These are phyloP conservation scores for Globisporangium barbulae DNA, from an alignment of 352 stramenopile genomes.

Conservation along the genomic window DNA sequence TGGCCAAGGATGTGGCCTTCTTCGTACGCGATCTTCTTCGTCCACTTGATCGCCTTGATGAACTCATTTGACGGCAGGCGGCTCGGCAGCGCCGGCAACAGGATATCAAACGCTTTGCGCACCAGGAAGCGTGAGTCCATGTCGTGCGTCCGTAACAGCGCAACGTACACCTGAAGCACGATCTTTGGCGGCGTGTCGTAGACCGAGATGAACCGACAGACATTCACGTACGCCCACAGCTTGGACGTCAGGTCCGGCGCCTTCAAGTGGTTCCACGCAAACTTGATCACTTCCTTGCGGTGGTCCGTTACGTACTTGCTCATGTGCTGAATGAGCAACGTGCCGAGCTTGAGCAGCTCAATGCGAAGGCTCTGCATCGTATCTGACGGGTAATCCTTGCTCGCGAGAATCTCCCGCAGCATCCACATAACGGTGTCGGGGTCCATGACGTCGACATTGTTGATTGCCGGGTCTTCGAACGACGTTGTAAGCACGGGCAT, in stretches of 20 bases:
- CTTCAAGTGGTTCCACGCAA: slow-evolving; percentile 97
- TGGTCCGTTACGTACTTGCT: slow-evolving; percentile 90
- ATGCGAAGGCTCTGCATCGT: slow-evolving; percentile 82
- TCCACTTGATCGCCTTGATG: slow-evolving; percentile 96
- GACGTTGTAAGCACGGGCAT: slow-evolving; percentile 89
- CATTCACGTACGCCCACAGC: slow-evolving; percentile 96
- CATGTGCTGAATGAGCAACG: slow-evolving; percentile 95
- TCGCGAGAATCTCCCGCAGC: slow-evolving; percentile 84
- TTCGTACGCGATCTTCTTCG: slow-evolving; percentile 97
- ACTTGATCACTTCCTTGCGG: slow-evolving; percentile 98
- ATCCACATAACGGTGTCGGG: slow-evolving; percentile 86
- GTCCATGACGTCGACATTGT: slow-evolving; percentile 86
- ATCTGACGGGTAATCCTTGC: slow-evolving; percentile 72
- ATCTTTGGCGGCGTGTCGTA: slow-evolving; percentile 97
- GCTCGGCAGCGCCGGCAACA: slow-evolving; percentile 91
- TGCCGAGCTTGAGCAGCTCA: slow-evolving; percentile 93
- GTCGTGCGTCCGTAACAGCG: slow-evolving; percentile 93
- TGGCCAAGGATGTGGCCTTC: slow-evolving; percentile 95
- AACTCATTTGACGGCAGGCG: slow-evolving; percentile 91
- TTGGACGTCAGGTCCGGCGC: slow-evolving; percentile 94
- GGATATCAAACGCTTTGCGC: slow-evolving; percentile 92
- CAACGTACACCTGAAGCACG: slow-evolving; percentile 96
- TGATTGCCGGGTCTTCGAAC: slow-evolving; percentile 76
- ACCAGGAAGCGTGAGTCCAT: slow-evolving; percentile 94
- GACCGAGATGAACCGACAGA: slow-evolving; percentile 95